Conservation (phyloP, 208 protist species). For the Trypanosomatidae sp. region DNA sequence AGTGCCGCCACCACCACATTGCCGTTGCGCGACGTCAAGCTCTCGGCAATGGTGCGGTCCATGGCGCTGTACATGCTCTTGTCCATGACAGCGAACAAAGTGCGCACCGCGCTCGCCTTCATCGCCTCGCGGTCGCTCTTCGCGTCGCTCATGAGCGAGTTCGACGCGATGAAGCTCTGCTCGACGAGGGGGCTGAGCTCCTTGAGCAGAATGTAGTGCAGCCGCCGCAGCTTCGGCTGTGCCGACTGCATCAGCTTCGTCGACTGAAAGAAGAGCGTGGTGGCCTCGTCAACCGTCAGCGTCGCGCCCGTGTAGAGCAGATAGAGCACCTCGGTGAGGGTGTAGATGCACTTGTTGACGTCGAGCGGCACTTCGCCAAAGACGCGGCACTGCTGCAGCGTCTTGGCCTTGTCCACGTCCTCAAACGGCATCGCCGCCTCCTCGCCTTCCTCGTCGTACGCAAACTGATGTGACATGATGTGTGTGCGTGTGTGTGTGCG, state of each 20-base stretch:
- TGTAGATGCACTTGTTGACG: constrained; percentile 60
- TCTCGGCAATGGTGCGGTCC: constrained; percentile 96
- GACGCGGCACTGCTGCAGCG: constrained; percentile 92
- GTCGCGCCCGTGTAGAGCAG: constrained; percentile 88
- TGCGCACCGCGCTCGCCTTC: constrained; percentile 90
- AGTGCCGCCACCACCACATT: constrained; percentile 94
- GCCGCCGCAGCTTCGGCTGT: constrained; percentile 90
- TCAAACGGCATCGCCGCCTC: constrained; percentile 84
- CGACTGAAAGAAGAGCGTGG: constrained; percentile 96
- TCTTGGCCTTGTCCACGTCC: constrained; percentile 87
- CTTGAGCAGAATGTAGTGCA: constrained; percentile 98
- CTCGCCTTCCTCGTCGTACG: constrained; percentile 68
- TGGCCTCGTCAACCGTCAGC: constrained; percentile 91
- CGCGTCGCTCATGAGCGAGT: constrained; percentile 97
- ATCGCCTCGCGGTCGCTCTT: constrained; percentile 88
- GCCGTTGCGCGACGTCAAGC: constrained; percentile 92
- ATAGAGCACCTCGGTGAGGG: constrained; percentile 95
- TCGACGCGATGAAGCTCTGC: constrained; percentile 96
- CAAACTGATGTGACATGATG: neutral
- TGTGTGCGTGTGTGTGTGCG: too few relatives aligned
- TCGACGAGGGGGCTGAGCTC: constrained; percentile 91
- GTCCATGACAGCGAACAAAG: constrained; percentile 94
- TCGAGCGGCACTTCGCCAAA: constrained; percentile 91
- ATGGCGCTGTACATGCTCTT: constrained; percentile 90
- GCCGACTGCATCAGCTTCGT: constrained; percentile 97